A percentile compares a stretch with the other conserved stretches of the same genome.
phyloP scores from a whole-genome alignment of 1,284 basidiomycete species.

The Cryptococcus sp. region DNA sequence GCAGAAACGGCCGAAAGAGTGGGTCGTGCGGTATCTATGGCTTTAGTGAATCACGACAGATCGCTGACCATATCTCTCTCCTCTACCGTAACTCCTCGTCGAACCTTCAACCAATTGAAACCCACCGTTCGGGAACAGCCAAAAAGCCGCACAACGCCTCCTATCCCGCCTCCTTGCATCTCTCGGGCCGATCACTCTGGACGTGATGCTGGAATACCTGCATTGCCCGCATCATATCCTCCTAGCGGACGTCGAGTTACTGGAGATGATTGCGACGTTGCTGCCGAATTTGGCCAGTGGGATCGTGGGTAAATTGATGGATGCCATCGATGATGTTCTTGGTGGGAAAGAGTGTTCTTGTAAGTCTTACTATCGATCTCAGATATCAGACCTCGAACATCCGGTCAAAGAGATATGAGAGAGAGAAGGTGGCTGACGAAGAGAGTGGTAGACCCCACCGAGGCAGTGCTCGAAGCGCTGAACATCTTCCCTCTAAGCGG shows the following conservation, averaged over 20 bases:
- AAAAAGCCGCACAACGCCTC: conserved; percentile 29
- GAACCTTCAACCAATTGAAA: background rate
- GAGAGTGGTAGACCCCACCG: conserved; percentile 10
- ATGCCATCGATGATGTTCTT: conserved; percentile 34
- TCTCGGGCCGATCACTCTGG: conserved; percentile 33
- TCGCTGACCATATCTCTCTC: background rate
- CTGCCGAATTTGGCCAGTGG: conserved; percentile 30
- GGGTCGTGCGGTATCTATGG: conserved; percentile 4
- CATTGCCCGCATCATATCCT: conserved; percentile 26
- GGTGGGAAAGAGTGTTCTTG: conserved; percentile 5
- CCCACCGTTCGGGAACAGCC: conserved; percentile 5
- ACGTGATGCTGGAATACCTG: conserved; percentile 37
- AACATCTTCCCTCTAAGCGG: conserved; percentile 37
- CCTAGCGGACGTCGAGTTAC: conserved; percentile 30
- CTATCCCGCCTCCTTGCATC: conserved; percentile 30
- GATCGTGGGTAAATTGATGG: conserved; percentile 31
- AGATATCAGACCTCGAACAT: background rate
- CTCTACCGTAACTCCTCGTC: too few relatives aligned
- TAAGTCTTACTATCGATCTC: background rate
- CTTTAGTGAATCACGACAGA: background rate
- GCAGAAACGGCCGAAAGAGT: conserved; percentile 16
- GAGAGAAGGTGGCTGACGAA: background rate
- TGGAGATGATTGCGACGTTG: conserved; percentile 36
- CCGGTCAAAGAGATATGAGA: background rate
- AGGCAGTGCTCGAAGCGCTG: conserved; percentile 33